These are phyloP conservation scores for Plasmodium knowlesi DNA, from an alignment of 169 alveolate genomes.

Conservation along the genomic window DNA sequence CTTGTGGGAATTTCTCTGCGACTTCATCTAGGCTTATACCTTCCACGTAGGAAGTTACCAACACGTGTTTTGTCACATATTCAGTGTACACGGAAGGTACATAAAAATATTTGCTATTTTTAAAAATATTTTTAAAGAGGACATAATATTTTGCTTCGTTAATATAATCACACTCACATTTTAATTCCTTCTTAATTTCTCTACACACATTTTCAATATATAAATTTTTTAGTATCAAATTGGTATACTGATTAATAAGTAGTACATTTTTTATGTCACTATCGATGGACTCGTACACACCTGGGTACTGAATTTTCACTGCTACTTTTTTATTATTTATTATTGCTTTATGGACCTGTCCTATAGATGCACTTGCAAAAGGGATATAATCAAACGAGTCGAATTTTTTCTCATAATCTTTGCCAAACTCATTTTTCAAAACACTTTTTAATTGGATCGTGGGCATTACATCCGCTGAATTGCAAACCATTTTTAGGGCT, in stretches of 20 bases:
- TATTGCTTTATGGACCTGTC: constrained; percentile 84
- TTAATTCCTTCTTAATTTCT: constrained; percentile 81
- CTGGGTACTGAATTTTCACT: constrained; percentile 85
- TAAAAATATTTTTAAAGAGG: constrained; percentile 78
- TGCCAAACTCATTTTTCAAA: constrained; percentile 88
- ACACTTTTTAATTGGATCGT: constrained; percentile 85
- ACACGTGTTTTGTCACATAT: constrained; percentile 77
- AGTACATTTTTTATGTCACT: constrained; percentile 82
- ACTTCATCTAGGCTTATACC: constrained; percentile 79
- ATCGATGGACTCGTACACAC: constrained; percentile 84
- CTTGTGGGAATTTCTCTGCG: constrained; percentile 69
- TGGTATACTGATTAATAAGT: constrained; percentile 78
- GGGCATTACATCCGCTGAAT: constrained; percentile 95
- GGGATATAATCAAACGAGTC: constrained; percentile 80
- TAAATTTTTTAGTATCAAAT: constrained; percentile 79
- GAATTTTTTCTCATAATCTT: constrained; percentile 88
- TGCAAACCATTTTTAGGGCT: constrained; percentile 91
- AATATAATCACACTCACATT: constrained; percentile 83
- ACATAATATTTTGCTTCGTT: constrained; percentile 86
- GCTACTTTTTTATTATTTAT: constrained; percentile 78
- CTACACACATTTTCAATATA: constrained; percentile 79
- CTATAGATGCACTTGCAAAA: constrained; percentile 90
- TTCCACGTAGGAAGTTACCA: constrained; percentile 82
- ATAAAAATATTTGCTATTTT: constrained; percentile 79
- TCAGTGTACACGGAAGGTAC: constrained; percentile 81